These are phyloP conservation scores for Cercis canadensis DNA, from an alignment of 306 rosid species.

Conservation along the genomic window DNA sequence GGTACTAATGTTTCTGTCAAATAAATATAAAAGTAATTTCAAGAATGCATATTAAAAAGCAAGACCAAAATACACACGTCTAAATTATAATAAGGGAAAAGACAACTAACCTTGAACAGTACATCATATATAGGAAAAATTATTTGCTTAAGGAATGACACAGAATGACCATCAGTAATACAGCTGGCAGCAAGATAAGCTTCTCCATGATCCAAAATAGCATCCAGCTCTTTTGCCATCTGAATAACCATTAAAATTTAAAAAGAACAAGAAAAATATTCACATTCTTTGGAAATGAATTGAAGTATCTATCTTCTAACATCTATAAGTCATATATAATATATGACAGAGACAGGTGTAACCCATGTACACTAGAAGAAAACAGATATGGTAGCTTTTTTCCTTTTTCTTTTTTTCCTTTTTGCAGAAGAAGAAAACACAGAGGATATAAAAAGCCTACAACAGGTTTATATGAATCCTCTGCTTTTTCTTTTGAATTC, in stretches of 20 bases:
- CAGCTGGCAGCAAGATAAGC: slow-evolving; percentile 69
- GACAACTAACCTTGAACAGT: slow-evolving; percentile 59
- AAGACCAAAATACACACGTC: slow-evolving; percentile 3
- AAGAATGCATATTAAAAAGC: slow-evolving; percentile 20
- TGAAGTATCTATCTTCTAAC: slow-evolving; percentile 9
- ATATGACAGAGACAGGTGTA: slow-evolving; percentile 4
- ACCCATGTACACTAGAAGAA: slow-evolving; percentile 11
- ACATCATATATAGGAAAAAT: slow-evolving; percentile 66
- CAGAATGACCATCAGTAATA: slow-evolving; percentile 54
- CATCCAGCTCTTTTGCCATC: slow-evolving; percentile 98
- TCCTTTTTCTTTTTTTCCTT: not conserved
- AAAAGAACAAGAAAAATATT: not conserved
- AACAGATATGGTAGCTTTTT: not conserved
- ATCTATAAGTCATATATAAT: not conserved
- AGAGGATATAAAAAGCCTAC: slow-evolving; percentile 1
- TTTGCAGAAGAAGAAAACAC: not conserved
- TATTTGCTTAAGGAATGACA: slow-evolving; percentile 72
- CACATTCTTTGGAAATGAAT: slow-evolving; percentile 19
- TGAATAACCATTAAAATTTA: slow-evolving; percentile 38
- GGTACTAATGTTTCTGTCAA: slow-evolving; percentile 23
- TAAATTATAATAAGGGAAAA: slow-evolving; percentile 23
- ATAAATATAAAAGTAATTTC: slow-evolving; percentile 5
- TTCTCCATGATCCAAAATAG: slow-evolving; percentile 84
- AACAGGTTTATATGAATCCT: not conserved
- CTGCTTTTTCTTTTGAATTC: not conserved